Evolutionary conservation across 106 monocot genomes (phyloP), one percentile per base, ranked within the genome.

Genomic region (Gastrodia elata): DNA sequence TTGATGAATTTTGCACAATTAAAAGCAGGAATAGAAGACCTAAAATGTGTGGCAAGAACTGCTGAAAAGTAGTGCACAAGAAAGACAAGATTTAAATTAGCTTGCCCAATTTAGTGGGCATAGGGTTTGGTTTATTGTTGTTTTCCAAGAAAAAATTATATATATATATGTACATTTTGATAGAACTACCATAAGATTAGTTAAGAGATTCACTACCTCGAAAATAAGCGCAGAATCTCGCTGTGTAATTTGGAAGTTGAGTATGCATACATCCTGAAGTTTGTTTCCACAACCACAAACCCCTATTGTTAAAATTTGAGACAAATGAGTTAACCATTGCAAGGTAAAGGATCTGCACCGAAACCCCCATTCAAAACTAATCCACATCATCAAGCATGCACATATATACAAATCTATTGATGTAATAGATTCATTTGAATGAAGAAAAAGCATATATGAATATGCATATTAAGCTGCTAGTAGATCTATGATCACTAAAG

Each of bases 271-370:
- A 87, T 36, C 70, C 93, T 78, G 74, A 98, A 98, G 77, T 98
- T 98, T 71, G 98, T 98, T 77, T 98, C 98, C 20, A 98, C 88
- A n/a, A 98, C 91, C 24, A 98, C 91, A 98, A 76, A 91, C 79
- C 98, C 98, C 98, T 98, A 81, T 35, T 37, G 74, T 73, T 25
- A 73, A 20, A 73, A 38, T 49, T 56, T 34, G 22, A 73, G 25
- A 73, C 8, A 73, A 18, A 56, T 4, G 25, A 37, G 16, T 38
- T 65, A 20, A 67, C 1, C 37, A 67, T 11, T 33, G 20, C 18
- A 38, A 67, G 4, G 37, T 10, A 15, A 61, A 61, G 10, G n/a
- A 52, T 52, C 2, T 13, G 13, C 61, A 61, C n/a, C n/a, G n/a
- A n/a, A n/a, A n/a, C n/a, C n/a, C n/a, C n/a, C n/a, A n/a, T n/a